Evolutionary conservation across 1,139 yeast species (phyloP), one percentile per base, ranked within the genome.

Genomic region (Geotrichum histeridarum): DNA sequence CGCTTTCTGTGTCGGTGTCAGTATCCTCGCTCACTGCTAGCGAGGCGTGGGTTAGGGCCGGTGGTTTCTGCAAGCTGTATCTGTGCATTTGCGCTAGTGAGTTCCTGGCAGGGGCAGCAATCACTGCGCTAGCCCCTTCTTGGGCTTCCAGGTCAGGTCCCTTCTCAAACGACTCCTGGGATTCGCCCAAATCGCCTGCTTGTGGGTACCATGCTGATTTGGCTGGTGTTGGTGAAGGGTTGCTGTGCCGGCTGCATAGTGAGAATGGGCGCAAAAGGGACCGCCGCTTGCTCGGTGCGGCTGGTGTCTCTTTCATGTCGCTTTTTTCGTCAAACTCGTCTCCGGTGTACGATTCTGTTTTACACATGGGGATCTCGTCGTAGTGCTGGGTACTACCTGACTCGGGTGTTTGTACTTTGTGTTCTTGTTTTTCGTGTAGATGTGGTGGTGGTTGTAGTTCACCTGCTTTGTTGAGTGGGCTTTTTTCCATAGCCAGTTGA

Each of bases 101-200:
- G 14, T n/a, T n/a, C 14, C n/a, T 14, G 27, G 14, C 14, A n/a
- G 31, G 11, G 39, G 56, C 42, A 44, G 51, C 11, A 47, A 51
- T n/a, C 44, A 48, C 18, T 44, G 51, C n/a, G 48, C 55, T 35
- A 47, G 42, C 36, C 35, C 14, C 35, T 42, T 17, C 18, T 42
- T 53, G 53, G n/a, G 55, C 56, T 36, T 53, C 57, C 11, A 53
- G 27, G 14, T 50, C 57, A 15, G 50, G 51, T 22, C 47, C 37
- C 12, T 50, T 50, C 31, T 56, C 55, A 47, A 50, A 48, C 22
- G 45, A 42, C 14, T 17, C 38, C 2, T 44, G 55, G 31, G 35
- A 15, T 11, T 42, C 27, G n/a, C 30, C 49, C 42, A 31, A n/a
- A 15, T 27, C 39, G 36, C 18, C 12, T 17, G 15, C 52, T 43